A percentile compares a stretch with the other conserved stretches of the same genome.
phyloP scores from a whole-genome alignment of 495 filamentous ascomycete genomes.

The Lineolata rhizophorae region DNA sequence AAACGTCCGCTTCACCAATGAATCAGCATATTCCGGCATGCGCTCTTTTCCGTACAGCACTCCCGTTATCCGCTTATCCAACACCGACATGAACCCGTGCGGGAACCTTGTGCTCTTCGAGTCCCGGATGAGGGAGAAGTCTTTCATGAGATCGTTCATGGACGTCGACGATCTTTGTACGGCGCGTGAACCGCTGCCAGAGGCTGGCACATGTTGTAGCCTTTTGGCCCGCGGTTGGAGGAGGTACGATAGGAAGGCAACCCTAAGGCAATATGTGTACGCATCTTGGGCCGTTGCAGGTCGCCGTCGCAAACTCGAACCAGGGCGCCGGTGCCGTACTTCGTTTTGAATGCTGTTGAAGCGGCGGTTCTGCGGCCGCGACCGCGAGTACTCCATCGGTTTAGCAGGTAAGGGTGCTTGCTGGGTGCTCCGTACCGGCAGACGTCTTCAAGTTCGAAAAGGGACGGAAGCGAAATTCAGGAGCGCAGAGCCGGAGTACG shows the following conservation, averaged over 20 bases:
- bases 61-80: constrained; percentile 45
- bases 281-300: constrained; percentile 45
- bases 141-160: constrained; percentile 47
- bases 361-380: too few species aligned
- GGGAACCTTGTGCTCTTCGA: constrained; percentile 60
- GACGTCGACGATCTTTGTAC: constrained; percentile 43
- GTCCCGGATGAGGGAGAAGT: constrained; percentile 53
- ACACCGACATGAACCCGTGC: constrained; percentile 48
- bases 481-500: too few species aligned
- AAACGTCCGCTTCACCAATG: constrained; percentile 56
- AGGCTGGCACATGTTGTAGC: constrained; percentile 54
- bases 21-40: constrained; percentile 57
- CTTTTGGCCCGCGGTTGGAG: constrained; percentile 76
- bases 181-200: constrained; percentile 26
- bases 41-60: constrained; percentile 49
- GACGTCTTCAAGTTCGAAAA: too few species aligned
- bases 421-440: too few species aligned
- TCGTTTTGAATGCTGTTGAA: too few species aligned
- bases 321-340: too few species aligned
- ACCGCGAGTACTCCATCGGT: too few species aligned
- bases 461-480: too few species aligned
- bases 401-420: too few species aligned
- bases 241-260: constrained; percentile 82
- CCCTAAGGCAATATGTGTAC: constrained; percentile 72
- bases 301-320: constrained; percentile 11